These are phyloP conservation scores for Effrenium voratum DNA, from an alignment of 73 alveolate genomes.

Conservation along the genomic window DNA sequence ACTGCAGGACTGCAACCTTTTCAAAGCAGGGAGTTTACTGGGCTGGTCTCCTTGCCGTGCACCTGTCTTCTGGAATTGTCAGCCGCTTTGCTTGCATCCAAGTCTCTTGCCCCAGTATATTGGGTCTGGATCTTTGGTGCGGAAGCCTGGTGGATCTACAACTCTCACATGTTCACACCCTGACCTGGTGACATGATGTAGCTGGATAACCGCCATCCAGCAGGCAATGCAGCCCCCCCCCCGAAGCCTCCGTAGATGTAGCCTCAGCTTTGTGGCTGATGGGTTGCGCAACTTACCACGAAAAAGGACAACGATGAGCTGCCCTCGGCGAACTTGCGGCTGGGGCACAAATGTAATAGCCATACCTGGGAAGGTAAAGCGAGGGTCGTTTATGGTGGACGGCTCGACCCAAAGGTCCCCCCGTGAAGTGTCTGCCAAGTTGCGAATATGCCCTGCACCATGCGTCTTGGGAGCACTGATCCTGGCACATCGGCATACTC, in stretches of 20 bases:
- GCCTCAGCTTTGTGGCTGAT: too few species aligned
- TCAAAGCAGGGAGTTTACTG: too few species aligned
- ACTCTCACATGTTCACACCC: background rate
- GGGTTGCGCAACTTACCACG: too few species aligned
- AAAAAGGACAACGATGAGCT: too few species aligned
- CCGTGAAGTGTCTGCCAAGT: background rate
- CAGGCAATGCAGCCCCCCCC: background rate
- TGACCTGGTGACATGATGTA: background rate
- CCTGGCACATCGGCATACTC: too few species aligned
- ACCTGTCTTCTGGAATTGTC: too few species aligned
- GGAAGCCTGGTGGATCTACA: background rate
- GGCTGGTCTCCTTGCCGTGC: too few species aligned
- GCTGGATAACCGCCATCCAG: background rate
- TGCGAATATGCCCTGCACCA: constrained; percentile 43
- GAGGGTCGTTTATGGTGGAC: background rate
- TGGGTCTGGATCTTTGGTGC: constrained; percentile 32
- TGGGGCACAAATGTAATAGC: constrained; percentile 34
- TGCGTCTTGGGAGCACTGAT: constrained; percentile 62
- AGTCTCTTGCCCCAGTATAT: constrained; percentile 36
- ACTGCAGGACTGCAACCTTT: too few species aligned
- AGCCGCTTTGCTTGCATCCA: too few species aligned
- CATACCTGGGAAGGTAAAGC: background rate
- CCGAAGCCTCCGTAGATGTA: constrained; percentile 64
- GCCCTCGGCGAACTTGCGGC: background rate
- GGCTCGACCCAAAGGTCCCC: background rate